Conservation (phyloP, 495 filamentous ascomycete genomes). For the Staphylotrichum longicolle region DNA sequence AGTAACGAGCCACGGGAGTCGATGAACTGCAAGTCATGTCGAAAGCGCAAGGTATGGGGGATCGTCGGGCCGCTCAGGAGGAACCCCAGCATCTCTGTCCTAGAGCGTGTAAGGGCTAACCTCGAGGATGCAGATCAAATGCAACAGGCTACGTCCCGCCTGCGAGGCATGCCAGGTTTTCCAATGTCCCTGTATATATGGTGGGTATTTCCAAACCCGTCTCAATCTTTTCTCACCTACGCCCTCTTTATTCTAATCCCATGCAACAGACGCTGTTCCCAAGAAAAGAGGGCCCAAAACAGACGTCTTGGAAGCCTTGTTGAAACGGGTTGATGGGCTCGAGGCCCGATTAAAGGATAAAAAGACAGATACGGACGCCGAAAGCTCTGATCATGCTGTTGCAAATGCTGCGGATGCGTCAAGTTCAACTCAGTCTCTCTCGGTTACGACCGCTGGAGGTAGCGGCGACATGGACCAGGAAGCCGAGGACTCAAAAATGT, state of each 20-base stretch:
- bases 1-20: conserved; percentile 77
- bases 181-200: conserved; percentile 83
- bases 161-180: conserved; percentile 89
- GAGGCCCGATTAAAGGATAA: conserved; percentile 75
- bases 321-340: conserved; percentile 80
- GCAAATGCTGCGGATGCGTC: conserved; percentile 22
- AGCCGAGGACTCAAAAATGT: conserved; percentile 19
- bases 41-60: conserved; percentile 71
- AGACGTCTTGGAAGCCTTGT: conserved; percentile 77
- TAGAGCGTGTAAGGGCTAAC: conserved; percentile 14
- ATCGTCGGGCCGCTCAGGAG: neutral
- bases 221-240: no score
- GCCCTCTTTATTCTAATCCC: conserved; percentile 10
- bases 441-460: neutral
- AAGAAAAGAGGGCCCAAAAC: conserved; percentile 89
- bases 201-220: conserved; percentile 45
- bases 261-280: conserved; percentile 68
- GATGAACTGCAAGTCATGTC: conserved; percentile 93
- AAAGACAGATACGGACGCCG: conserved; percentile 46
- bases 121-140: conserved; percentile 67
- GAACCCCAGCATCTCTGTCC: neutral
- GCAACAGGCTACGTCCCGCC: conserved; percentile 76
- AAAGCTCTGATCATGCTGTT: conserved; percentile 35
- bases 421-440: conserved; percentile 17
- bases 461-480: conserved; percentile 15